A percentile compares a stretch with the other conserved stretches of the same genome.
Conservation (phyloP, 306 rosid species). For the Lathyrus aphaca region DNA sequence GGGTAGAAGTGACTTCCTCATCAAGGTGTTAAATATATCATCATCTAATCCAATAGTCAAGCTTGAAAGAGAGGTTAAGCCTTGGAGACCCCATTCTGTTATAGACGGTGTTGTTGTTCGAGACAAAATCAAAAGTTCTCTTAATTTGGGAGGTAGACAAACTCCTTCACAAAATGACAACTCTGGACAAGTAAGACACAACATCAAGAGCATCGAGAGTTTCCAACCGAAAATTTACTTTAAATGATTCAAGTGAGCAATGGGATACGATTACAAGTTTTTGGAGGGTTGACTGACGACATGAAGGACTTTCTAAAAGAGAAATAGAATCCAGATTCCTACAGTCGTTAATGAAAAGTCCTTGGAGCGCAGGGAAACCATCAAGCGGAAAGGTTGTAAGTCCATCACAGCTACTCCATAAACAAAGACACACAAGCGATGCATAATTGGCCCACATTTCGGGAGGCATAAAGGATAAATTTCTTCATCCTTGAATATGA, state of each 20-base stretch:
- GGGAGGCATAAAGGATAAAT: neutral
- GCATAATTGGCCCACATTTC: slow-evolving; percentile 6
- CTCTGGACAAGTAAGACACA: too few species aligned
- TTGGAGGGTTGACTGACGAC: too few species aligned
- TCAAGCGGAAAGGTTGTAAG: neutral
- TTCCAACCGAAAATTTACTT: too few species aligned
- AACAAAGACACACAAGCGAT: neutral
- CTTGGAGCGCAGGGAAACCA: too few species aligned
- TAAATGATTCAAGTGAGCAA: too few species aligned
- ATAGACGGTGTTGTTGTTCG: too few species aligned
- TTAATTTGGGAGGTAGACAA: slow-evolving; percentile 10
- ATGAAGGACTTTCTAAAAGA: neutral
- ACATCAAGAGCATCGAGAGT: too few species aligned
- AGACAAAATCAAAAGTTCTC: too few species aligned
- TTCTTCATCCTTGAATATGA: neutral
- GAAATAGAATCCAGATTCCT: too few species aligned
- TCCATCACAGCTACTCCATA: neutral
- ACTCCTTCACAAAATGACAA: neutral
- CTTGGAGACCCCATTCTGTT: neutral
- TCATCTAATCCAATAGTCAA: neutral
- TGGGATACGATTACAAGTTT: too few species aligned
- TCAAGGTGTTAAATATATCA: neutral
- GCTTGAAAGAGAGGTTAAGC: neutral
- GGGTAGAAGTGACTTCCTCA: neutral
- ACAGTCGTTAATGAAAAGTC: rapidly evolving